These are phyloP conservation scores for Forsythia viridissima DNA, from an alignment of 257 asterid species.

Conservation along the genomic window DNA sequence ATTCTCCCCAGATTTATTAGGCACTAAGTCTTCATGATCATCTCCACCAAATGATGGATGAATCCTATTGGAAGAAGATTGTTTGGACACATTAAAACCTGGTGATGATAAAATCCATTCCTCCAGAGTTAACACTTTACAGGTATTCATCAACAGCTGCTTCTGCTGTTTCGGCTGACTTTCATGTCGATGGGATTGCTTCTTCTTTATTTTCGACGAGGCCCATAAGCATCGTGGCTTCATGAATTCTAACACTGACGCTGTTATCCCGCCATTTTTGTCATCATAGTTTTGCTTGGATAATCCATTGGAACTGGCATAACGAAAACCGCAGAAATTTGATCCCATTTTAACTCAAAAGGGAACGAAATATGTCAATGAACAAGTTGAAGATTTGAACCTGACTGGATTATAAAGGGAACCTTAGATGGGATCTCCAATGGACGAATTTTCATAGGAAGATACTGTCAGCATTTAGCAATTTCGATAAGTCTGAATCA, in stretches of 20 bases:
- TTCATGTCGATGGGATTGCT: slow-evolving; percentile 20
- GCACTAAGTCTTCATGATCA: background rate
- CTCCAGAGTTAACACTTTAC: slow-evolving; percentile 29
- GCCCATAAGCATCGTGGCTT: slow-evolving; percentile 35
- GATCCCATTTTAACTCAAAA: slow-evolving; percentile 37
- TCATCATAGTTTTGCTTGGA: background rate
- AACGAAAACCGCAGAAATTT: slow-evolving; percentile 36
- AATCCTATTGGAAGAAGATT: slow-evolving; percentile 30
- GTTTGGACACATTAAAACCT: slow-evolving; percentile 16
- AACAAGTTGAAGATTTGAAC: background rate
- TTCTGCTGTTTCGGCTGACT: slow-evolving; percentile 10
- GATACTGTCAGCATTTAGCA: slow-evolving; percentile 10
- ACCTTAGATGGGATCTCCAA: slow-evolving; percentile 9
- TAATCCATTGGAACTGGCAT: slow-evolving; percentile 12
- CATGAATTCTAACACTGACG: slow-evolving; percentile 24
- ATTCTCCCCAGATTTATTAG: background rate
- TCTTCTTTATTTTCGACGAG: slow-evolving; percentile 23
- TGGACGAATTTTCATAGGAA: slow-evolving; percentile 33
- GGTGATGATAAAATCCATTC: slow-evolving; percentile 55
- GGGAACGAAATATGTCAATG: background rate
- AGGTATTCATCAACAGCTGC: background rate
- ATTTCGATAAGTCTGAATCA: background rate
- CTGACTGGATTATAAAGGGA: background rate
- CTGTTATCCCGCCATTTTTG: slow-evolving; percentile 16
- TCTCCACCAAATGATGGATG: slow-evolving; percentile 42